These are phyloP conservation scores for Phytopythium litorale DNA, from an alignment of 352 stramenopile species.

Conservation along the genomic window DNA sequence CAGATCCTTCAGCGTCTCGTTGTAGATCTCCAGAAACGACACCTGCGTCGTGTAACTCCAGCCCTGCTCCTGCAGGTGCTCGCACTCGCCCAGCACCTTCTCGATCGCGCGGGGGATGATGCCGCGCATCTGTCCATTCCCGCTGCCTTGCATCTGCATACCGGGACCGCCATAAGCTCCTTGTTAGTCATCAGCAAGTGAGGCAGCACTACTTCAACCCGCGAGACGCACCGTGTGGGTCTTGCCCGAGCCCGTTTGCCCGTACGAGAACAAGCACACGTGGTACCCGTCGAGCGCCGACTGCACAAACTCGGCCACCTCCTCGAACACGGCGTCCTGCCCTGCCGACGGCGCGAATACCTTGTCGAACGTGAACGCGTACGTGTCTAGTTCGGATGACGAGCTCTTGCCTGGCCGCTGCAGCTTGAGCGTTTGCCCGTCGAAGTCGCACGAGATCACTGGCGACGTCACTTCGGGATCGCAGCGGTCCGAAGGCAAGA, in stretches of 20 bases:
- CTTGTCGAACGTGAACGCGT: constrained; percentile 95
- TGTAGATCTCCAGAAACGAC: constrained; percentile 99
- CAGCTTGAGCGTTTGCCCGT: constrained; percentile 67
- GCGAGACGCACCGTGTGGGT: constrained; percentile 79
- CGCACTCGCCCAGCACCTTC: constrained; percentile 88
- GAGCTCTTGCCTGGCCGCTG: constrained; percentile 39
- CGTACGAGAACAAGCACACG: constrained; percentile 96
- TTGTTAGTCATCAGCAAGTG: constrained; percentile 7
- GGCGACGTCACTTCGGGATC: constrained; percentile 40
- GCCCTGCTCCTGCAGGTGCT: constrained; percentile 57
- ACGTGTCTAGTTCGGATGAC: constrained; percentile 38
- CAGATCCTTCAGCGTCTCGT: constrained; percentile 97
- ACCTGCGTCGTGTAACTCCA: constrained; percentile 96
- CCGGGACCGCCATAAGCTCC: not conserved
- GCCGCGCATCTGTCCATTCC: constrained; percentile 92
- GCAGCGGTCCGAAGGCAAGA: constrained; percentile 75
- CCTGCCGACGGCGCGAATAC: constrained; percentile 92
- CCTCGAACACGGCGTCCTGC: constrained; percentile 95
- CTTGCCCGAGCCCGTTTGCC: constrained; percentile 93
- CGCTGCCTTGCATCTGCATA: constrained; percentile 95
- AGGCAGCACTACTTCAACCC: not conserved
- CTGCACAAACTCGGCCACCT: constrained; percentile 98
- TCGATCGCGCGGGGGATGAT: constrained; percentile 98
- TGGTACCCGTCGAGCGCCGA: constrained; percentile 96
- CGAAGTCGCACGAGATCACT: constrained; percentile 64